Percentiles rank a stretch among this genome's conserved stretches.
Conservation (phyloP, 768 basidiomycete genomes). For the Mycena rosella region DNA sequence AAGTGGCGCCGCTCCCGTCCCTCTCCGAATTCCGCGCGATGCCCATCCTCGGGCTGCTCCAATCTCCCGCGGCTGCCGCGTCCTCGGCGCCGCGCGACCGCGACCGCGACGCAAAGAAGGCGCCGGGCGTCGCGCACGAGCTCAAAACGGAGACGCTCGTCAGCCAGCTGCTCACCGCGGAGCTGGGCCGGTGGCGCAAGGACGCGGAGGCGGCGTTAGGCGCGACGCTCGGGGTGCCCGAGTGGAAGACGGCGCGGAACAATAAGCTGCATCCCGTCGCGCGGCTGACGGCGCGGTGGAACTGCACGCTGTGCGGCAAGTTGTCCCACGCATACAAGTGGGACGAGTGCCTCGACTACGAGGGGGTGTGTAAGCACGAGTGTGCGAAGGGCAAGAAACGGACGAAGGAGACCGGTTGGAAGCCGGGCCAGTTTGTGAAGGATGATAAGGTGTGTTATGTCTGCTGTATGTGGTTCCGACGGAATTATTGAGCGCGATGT, state of each 20-base stretch:
- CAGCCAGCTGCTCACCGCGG: slow-evolving; percentile 52
- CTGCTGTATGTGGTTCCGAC: not conserved
- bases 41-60: slow-evolving; percentile 30
- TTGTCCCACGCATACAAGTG: slow-evolving; percentile 49
- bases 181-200: slow-evolving; percentile 64
- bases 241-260: slow-evolving; percentile 65
- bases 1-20: slow-evolving; percentile 24
- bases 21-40: slow-evolving; percentile 30
- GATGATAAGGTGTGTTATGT: slow-evolving; percentile 64
- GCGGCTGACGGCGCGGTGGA: slow-evolving; percentile 69
- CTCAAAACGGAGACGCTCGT: slow-evolving; percentile 45
- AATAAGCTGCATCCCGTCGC: slow-evolving; percentile 67
- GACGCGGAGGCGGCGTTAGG: slow-evolving; percentile 59
- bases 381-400: slow-evolving; percentile 56
- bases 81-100: slow-evolving; percentile 42
- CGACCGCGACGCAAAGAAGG: slow-evolving; percentile 35
- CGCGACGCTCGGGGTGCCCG: slow-evolving; percentile 59
- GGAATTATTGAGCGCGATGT: not conserved
- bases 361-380: slow-evolving; percentile 69
- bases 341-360: slow-evolving; percentile 67
- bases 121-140: slow-evolving; percentile 43
- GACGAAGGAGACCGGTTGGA: slow-evolving; percentile 55
- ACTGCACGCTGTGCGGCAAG: slow-evolving; percentile 64
- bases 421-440: slow-evolving; percentile 63
- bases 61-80: slow-evolving; percentile 43